Evolutionary conservation across 352 stramenopile species (phyloP).

Genomic region (Pythium chondricola): DNA sequence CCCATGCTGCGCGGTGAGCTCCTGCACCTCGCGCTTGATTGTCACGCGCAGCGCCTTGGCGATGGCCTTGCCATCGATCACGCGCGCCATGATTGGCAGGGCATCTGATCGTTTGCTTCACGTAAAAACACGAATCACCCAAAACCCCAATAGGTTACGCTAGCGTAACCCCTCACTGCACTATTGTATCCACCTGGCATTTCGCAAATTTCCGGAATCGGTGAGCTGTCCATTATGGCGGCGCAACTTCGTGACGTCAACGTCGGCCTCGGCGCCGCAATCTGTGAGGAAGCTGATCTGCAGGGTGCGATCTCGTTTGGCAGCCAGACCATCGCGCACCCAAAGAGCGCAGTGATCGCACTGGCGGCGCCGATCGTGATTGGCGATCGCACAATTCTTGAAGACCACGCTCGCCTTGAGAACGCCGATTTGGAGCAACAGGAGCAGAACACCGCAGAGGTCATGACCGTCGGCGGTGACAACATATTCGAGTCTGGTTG

Average conservation of each 20-base stretch:
- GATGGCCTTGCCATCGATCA: constrained; percentile 73
- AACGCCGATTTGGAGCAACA: constrained; percentile 22
- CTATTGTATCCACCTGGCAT: too few species aligned
- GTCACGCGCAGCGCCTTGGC: constrained; percentile 50
- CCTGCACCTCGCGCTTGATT: constrained; percentile 55
- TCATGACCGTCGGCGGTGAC: constrained; percentile 50
- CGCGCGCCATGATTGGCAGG: constrained; percentile 20
- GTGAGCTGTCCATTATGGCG: too few species aligned
- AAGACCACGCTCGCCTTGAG: constrained; percentile 33
- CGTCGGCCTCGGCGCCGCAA: constrained; percentile 17
- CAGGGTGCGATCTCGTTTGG: constrained; percentile 22
- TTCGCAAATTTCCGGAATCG: too few species aligned
- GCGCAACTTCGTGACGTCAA: constrained; percentile 13
- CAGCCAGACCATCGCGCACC: constrained; percentile 25
- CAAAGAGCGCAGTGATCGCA: constrained; percentile 13
- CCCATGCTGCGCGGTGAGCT: constrained; percentile 40
- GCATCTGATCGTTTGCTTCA: not conserved
- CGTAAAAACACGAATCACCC: constrained; percentile 1
- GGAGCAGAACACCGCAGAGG: constrained; percentile 12
- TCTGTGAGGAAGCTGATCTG: constrained; percentile 33
- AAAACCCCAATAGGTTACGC: too few species aligned
- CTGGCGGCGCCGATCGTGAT: constrained; percentile 50
- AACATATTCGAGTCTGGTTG: constrained; percentile 82
- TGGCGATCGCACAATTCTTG: constrained; percentile 65
- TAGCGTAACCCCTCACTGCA: too few species aligned